Evolutionary conservation across 169 alveolate species (phyloP), one percentile per base, ranked within the genome.

Genomic region (Miamiensis avidus): DNA sequence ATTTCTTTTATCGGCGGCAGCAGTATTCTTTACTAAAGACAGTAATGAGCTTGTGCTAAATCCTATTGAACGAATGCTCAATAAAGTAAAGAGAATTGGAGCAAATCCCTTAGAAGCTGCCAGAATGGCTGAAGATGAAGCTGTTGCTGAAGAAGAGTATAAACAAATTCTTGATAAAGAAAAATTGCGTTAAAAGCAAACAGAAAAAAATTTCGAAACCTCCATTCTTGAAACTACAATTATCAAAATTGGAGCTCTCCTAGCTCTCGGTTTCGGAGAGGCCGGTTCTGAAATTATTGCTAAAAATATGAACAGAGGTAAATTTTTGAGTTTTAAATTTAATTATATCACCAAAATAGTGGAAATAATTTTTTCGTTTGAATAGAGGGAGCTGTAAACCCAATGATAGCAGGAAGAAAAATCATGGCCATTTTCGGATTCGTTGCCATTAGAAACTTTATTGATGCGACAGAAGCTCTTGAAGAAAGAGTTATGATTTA

Each of bases 401-500:
- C 97, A 25, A 90, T 95, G 96, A 88, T 95, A 29, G 96, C 97
- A 26, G 98, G 98, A 1, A 88, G 91, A 72, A 93, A 94, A 82
- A 90, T 94, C 6, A 78, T 89, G 27, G 97, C 95, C 32, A 92
- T 96, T 15, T 96, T 91, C 89, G 98, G 97, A 25, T 96, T 95
- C 84, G 94, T 96, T 72, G 96, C 92, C 78, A 96, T 96, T 31
- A 85, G 97, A 74, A 77, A 95, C 75, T 96, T 96, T 82, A 84
- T 94, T 15, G 97, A 93, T 73, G 89, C 94, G 0, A 95, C 98
- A 4, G 98, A 96, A 75, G 92, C 95, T 79, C 90, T 96, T 0
- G 90, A 95, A 78, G 91, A 93, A 84, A 91, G 88, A 49, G 97
- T 95, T 1, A 95, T 96, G 98, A 88, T 97, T 32, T 98, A 97